Conservation (phyloP, 1,139 yeast species). For the Diutina rugosa region DNA sequence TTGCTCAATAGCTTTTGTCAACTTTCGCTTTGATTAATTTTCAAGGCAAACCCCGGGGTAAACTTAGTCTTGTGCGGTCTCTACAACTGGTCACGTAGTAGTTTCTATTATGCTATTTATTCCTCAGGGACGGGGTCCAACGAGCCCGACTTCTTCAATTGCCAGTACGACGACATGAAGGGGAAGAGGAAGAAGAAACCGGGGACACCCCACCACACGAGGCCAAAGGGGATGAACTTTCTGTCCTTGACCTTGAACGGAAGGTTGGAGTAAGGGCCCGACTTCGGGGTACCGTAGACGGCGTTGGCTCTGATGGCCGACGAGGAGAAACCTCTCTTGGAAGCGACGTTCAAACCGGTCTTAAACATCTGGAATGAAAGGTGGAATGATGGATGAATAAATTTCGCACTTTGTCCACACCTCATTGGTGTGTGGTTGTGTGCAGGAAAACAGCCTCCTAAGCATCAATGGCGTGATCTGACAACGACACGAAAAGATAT, state of each 20-base stretch:
- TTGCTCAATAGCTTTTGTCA: no score
- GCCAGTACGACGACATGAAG: slow-evolving; percentile 54
- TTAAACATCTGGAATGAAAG: not conserved
- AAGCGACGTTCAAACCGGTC: slow-evolving; percentile 2
- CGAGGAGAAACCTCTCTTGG: not conserved
- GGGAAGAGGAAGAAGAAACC: slow-evolving; percentile 51
- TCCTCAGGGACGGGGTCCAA: not conserved
- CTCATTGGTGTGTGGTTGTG: not conserved
- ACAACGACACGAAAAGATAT: not conserved
- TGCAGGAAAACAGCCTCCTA: not conserved
- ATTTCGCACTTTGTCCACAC: not conserved
- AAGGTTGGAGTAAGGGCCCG: slow-evolving; percentile 81
- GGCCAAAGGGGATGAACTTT: slow-evolving; percentile 65
- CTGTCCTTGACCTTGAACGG: slow-evolving; percentile 92
- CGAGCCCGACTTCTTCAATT: slow-evolving; percentile 61
- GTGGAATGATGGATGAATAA: not conserved
- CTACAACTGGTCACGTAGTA: not conserved
- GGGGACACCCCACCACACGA: slow-evolving; percentile 71
- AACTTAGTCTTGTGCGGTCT: not conserved
- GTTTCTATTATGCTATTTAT: not conserved
- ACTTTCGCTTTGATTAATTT: no score
- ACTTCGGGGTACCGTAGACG: slow-evolving; percentile 38
- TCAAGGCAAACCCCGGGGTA: not conserved
- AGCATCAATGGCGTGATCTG: not conserved
- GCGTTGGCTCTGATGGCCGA: not conserved